Evolutionary conservation across 257 asterid species (phyloP).

Genomic region (Vinca minor): DNA sequence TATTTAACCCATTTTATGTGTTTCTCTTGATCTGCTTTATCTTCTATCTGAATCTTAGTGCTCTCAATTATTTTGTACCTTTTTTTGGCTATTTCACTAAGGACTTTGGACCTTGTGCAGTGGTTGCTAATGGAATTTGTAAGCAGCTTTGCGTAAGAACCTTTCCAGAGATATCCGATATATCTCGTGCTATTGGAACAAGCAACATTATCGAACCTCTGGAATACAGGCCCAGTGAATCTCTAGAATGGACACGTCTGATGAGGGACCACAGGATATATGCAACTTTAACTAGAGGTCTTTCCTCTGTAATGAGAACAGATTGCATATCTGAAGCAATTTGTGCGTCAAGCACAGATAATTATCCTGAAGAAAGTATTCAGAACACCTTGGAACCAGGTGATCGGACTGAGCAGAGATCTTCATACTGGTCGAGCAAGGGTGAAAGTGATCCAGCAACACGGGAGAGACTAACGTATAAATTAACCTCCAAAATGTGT

Average conservation of each 20-base stretch:
- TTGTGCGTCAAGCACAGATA: constrained; percentile 73
- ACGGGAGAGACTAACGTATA: constrained; percentile 56
- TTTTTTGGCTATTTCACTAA: neutral
- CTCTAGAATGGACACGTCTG: constrained; percentile 24
- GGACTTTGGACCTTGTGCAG: constrained; percentile 32
- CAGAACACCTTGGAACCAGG: constrained; percentile 48
- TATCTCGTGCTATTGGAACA: constrained; percentile 29
- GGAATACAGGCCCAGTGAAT: constrained; percentile 19
- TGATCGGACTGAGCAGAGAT: constrained; percentile 43
- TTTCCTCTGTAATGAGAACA: constrained; percentile 23
- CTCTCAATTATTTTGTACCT: neutral
- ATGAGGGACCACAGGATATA: constrained; percentile 53
- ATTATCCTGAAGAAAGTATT: constrained; percentile 70
- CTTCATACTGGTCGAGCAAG: constrained; percentile 86
- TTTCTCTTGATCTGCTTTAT: neutral
- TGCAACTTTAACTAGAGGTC: constrained; percentile 40
- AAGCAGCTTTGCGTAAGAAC: constrained; percentile 51
- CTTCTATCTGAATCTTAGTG: neutral
- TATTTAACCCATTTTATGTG: neutral
- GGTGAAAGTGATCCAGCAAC: constrained; percentile 44
- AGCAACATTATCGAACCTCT: constrained; percentile 20
- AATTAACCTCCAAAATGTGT: constrained; percentile 45
- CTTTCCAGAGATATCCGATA: constrained; percentile 47
- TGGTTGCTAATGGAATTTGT: constrained; percentile 46
- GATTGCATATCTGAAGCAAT: constrained; percentile 55